Conservation (phyloP, 805 yeast genomes). For the Blastobotrys chiropterorum region DNA sequence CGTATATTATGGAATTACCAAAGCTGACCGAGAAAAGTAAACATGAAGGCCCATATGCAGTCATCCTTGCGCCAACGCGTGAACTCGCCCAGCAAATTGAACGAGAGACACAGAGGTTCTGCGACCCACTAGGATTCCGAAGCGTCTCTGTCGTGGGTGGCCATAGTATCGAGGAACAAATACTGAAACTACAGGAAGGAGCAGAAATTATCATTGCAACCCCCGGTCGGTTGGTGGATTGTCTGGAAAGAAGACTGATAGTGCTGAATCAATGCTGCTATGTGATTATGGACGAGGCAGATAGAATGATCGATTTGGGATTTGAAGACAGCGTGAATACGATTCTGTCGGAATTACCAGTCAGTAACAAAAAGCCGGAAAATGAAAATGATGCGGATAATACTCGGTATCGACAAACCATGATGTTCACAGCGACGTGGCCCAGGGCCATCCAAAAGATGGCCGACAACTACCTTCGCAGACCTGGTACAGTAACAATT, state of each 20-base stretch:
- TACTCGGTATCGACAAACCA: conserved; percentile 44
- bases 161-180: conserved; percentile 71
- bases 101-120: conserved; percentile 51
- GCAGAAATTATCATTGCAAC: conserved; percentile 86
- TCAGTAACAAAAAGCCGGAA: conserved; percentile 35
- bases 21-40: conserved; percentile 41
- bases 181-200: conserved; percentile 50
- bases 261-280: conserved; percentile 56
- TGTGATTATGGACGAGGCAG: conserved; percentile 88
- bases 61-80: conserved; percentile 86
- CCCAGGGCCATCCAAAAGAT: conserved; percentile 65
- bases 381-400: conserved; percentile 15
- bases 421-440: conserved; percentile 96
- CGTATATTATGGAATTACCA: conserved; percentile 46
- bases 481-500: conserved; percentile 59
- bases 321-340: conserved; percentile 73
- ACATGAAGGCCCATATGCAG: conserved; percentile 61
- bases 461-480: conserved; percentile 52
- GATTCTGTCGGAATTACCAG: conserved; percentile 53
- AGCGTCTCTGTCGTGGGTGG: conserved; percentile 81
- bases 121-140: conserved; percentile 31
- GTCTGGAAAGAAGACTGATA: conserved; percentile 61
- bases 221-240: conserved; percentile 85
- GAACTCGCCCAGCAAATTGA: conserved; percentile 89
- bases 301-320: conserved; percentile 91